Evolutionary conservation across 768 basidiomycete genomes (phyloP).

Genomic region (Coprinopsis marcescibilis): DNA sequence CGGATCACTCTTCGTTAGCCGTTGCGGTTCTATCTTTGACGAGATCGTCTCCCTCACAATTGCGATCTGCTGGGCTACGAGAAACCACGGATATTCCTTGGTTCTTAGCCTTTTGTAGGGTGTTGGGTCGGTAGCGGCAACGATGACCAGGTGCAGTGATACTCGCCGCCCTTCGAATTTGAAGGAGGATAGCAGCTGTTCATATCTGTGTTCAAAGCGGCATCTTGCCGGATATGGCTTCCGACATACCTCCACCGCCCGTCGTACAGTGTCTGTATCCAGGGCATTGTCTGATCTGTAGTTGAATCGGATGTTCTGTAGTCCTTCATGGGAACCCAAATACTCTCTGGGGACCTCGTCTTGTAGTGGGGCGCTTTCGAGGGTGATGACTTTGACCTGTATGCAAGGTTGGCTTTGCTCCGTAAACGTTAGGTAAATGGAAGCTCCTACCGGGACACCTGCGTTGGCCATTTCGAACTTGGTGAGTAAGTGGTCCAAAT

Average conservation of each 20-base stretch:
- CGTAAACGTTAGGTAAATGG: not conserved
- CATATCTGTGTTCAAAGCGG: not conserved
- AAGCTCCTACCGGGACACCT: not conserved
- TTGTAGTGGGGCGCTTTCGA: not conserved
- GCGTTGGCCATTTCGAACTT: not conserved
- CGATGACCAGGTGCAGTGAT: not conserved
- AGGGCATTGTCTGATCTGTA: not conserved
- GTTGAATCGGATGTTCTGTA: not conserved
- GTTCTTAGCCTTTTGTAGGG: not conserved
- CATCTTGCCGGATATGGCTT: not conserved
- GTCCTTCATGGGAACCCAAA: not conserved
- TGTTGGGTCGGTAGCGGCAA: not conserved
- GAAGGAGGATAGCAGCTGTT: not conserved
- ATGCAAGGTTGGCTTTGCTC: not conserved
- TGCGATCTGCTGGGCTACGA: not conserved
- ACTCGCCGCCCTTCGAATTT: not conserved
- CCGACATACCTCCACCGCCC: not conserved
- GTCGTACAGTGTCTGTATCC: not conserved
- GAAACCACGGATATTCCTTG: not conserved
- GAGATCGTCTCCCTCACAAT: not conserved
- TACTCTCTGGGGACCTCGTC: not conserved
- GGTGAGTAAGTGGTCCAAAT: not conserved
- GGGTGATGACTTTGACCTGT: not conserved
- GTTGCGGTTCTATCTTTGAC: too few species aligned
- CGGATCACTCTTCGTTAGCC: not conserved